A percentile compares a stretch with the other conserved stretches of the same genome.
These are phyloP conservation scores for Mycocentrospora acerina DNA, from an alignment of 2,329 filamentous ascomycete genomes.

Conservation along the genomic window DNA sequence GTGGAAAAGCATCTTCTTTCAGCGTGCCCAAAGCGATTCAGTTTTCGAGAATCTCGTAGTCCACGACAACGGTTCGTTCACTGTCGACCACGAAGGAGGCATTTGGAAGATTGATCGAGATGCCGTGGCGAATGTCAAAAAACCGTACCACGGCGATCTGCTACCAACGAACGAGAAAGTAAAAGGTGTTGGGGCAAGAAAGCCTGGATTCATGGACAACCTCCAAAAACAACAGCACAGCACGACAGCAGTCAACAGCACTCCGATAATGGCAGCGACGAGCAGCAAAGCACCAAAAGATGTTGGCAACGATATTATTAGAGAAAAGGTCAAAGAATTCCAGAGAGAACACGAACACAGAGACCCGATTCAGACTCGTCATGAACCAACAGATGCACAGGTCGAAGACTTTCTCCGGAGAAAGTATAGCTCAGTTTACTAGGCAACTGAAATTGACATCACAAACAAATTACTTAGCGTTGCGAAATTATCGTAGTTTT, in stretches of 20 bases:
- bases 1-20: conserved; percentile 48
- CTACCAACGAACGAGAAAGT: conserved; percentile 24
- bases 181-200: neutral
- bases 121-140: conserved; percentile 20
- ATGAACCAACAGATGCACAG: conserved; percentile 15
- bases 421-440: conserved; percentile 20
- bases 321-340: neutral
- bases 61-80: conserved; percentile 21
- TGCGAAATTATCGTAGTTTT: conserved; percentile 2
- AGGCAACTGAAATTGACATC: neutral
- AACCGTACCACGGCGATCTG: conserved; percentile 33
- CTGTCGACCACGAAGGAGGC: conserved; percentile 25
- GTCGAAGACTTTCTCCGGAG: conserved; percentile 24
- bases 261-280: no score
- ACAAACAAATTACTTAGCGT: neutral
- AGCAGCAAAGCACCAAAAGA: no score
- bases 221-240: no score
- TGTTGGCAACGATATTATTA: no score
- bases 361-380: neutral
- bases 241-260: no score
- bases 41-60: conserved; percentile 27
- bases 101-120: conserved; percentile 37
- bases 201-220: neutral
- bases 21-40: conserved; percentile 27
- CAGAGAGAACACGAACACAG: neutral